A percentile compares a stretch with the other conserved stretches of the same genome.
phyloP scores from a whole-genome alignment of 352 stramenopile genomes.

The Phytophthora megakarya region DNA sequence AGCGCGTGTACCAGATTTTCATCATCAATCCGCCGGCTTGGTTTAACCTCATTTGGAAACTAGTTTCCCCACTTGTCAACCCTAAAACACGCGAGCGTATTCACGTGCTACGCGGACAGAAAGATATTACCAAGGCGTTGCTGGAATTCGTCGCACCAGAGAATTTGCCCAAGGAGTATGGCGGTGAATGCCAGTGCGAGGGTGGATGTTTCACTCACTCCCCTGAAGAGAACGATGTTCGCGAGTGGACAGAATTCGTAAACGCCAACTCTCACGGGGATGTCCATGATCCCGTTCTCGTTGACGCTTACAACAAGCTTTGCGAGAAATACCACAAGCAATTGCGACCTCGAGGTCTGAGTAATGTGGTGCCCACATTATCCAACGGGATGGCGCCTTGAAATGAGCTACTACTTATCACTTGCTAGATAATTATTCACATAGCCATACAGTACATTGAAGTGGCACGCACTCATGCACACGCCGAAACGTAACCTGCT shows the following conservation, averaged over 20 bases:
- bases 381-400: constrained; percentile 14
- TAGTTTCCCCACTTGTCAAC: constrained; percentile 74
- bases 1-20: constrained; percentile 74
- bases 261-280: constrained; percentile 47
- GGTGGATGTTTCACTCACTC: constrained; percentile 66
- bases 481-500: constrained; percentile 5
- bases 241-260: constrained; percentile 60
- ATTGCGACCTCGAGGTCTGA: constrained; percentile 27
- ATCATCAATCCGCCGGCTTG: constrained; percentile 74
- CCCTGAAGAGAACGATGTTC: constrained; percentile 70
- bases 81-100: constrained; percentile 77
- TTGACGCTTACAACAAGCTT: constrained; percentile 46
- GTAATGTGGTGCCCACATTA: background rate
- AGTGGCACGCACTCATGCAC: constrained; percentile 17
- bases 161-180: constrained; percentile 70
- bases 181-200: constrained; percentile 61
- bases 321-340: constrained; percentile 57
- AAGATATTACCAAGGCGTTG: constrained; percentile 73
- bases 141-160: constrained; percentile 70
- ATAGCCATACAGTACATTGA: constrained; percentile 31
- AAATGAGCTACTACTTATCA: constrained; percentile 6
- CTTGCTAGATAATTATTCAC: constrained; percentile 35
- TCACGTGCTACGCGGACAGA: constrained; percentile 64
- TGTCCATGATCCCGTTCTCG: constrained; percentile 36
- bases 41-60: constrained; percentile 85